Conservation (phyloP, 108 stramenopile genomes). For the Discostella pseudostelligera region DNA sequence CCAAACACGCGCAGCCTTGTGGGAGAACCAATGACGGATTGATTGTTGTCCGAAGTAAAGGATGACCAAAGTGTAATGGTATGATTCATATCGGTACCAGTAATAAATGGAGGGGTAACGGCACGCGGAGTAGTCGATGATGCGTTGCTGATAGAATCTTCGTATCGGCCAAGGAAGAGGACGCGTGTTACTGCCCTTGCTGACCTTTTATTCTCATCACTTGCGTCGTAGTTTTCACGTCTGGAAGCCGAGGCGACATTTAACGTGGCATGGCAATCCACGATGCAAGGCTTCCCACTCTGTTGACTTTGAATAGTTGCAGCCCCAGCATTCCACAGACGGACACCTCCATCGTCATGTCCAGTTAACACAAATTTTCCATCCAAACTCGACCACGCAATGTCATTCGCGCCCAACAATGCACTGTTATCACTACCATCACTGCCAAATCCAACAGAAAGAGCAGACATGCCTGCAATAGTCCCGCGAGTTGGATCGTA, state of each 20-base stretch:
- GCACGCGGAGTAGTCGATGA: neutral
- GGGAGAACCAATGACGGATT: slow-evolving; percentile 19
- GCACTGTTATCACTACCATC: neutral
- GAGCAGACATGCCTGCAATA: neutral
- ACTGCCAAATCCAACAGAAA: neutral
- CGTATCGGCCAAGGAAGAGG: slow-evolving; percentile 62
- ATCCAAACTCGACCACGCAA: slow-evolving; percentile 65
- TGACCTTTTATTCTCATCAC: neutral
- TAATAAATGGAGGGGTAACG: slow-evolving; percentile 71
- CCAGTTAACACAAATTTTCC: slow-evolving; percentile 47
- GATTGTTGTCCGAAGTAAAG: slow-evolving; percentile 26
- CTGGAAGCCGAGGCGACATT: neutral
- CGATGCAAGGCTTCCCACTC: too few relatives aligned
- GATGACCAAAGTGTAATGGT: slow-evolving; percentile 71
- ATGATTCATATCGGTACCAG: slow-evolving; percentile 55
- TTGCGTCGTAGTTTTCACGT: neutral
- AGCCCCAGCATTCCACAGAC: slow-evolving; percentile 66
- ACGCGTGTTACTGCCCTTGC: slow-evolving; percentile 23
- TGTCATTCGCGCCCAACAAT: slow-evolving; percentile 46
- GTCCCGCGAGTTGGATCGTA: too few relatives aligned
- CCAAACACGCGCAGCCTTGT: slow-evolving; percentile 51
- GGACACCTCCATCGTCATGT: slow-evolving; percentile 60
- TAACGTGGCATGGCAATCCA: neutral
- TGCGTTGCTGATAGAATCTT: slow-evolving; percentile 22
- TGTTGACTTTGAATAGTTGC: too few relatives aligned